Base-by-base conservation (phyloP, 495 filamentous ascomycete genomes). In the Penicillium turbatum region DNA sequence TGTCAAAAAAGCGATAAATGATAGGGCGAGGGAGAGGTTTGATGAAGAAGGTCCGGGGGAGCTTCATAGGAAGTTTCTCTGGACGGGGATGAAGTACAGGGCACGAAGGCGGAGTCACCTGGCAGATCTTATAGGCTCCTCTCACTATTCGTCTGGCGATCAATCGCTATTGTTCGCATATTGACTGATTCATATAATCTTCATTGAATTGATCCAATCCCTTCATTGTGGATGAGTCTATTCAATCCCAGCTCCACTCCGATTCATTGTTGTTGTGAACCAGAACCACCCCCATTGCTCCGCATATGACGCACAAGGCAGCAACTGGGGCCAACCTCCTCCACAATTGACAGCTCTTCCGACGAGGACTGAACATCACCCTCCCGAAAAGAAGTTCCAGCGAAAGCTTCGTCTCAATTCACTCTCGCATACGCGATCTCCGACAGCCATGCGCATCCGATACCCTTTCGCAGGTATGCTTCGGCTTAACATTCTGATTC, bases 381-480 rank as follows among this genome's bases (percentile, higher is more conserved):
- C 7, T 34, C 36, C 21, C 15, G 8, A 43, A 34, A 10, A 37
- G 38, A n/a, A 30, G 15, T 30, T 12, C 6, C 32, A 26, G 19
- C 21, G 19, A 36, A 38, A 37, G 19, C 19, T 48, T 29, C 32
- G 16, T 31, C 9, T 49, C 34, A 19, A 3, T 17, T 30, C 7
- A 13, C 11, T 29, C 40, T 19, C 27, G 6, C 34, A 43, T 11
- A 41, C 37, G 6, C 8, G 9, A 17, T 15, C 46, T 16, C 19
- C 24, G 19, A 19, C 31, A 62, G 80, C 45, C 13, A 87, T 88
- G 85, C 82, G 85, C 66, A 82, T 90, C 70, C 79, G 86, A 55
- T 78, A 82, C 56, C 81, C 83, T 56, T 92, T 92, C 62, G 86
- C 87, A 67, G 82, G 88, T 89, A 56, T 59, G 74, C 57, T 37